Base-by-base conservation (phyloP, 2,329 filamentous ascomycete genomes). In the Dendrostoma leiphaemia region DNA sequence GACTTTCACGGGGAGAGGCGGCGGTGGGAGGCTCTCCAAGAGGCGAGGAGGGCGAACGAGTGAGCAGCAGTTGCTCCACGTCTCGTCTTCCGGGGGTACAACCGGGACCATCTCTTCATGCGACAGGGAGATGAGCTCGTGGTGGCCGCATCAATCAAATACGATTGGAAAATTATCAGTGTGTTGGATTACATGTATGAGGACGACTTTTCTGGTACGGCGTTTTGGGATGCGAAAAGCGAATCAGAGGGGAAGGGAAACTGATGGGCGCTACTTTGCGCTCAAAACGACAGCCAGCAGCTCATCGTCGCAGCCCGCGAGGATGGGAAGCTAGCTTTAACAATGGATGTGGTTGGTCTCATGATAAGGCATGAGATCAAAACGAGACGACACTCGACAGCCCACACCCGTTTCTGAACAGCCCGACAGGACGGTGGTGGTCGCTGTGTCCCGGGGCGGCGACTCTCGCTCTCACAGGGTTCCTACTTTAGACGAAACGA, bases 1-100 rank as follows among this genome's bases (percentile, higher is more conserved):
- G 78, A 80, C 47, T 77, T 75, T 17, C 75, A 81, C 61, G 28
- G 51, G 48, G 56, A 51, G 37, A 45, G 44, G n/a, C 29, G 56
- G 24, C 43, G 52, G 23, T 55, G 56, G 56, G 38, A 58, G 48
- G 26, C 47, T 8, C 41, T 46, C 10, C 44, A 52, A 44, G 56
- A 58, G n/a, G 40, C 37, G 2, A 21, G 48, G 17, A 23, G 48
- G 48, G 26, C 50, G 3, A 48, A 37, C n/a, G 55, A 38, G 6
- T 37, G 37, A 50, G 31, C n/a, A 17, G 10, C 21, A 6, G 5
- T n/a, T n/a, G n/a, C n/a, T n/a, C n/a, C n/a, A n/a, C n/a, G n/a
- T n/a, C n/a, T n/a, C n/a, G n/a, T n/a, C n/a, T n/a, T n/a, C n/a
- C n/a, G n/a, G n/a, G n/a, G n/a, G n/a, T n/a, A n/a, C n/a, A n/a